A percentile compares a stretch with the other conserved stretches of the same genome.
phyloP scores from a whole-genome alignment of 2,329 filamentous ascomycete species.

The Aplosporella prunicola region DNA sequence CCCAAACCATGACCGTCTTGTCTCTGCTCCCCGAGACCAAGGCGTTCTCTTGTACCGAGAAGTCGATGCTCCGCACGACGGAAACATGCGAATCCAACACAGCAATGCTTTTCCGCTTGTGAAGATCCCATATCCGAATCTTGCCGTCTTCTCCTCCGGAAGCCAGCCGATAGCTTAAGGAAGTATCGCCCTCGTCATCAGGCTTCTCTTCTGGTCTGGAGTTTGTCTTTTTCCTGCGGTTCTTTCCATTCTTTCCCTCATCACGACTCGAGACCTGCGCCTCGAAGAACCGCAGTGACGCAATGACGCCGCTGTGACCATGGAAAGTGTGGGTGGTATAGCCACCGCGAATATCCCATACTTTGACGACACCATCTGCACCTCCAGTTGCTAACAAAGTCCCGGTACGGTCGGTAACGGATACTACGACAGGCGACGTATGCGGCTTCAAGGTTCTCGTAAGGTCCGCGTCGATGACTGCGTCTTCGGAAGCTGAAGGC shows the following conservation, averaged over 20 bases:
- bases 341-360: slow-evolving; percentile 88
- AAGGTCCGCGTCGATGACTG: slow-evolving; percentile 55
- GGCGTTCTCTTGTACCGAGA: slow-evolving; percentile 61
- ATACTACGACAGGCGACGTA: slow-evolving; percentile 75
- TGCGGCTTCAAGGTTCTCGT: slow-evolving; percentile 81
- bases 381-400: slow-evolving; percentile 87
- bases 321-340: slow-evolving; percentile 94
- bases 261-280: slow-evolving; percentile 38
- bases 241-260: slow-evolving; percentile 22
- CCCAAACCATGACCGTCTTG: slow-evolving; percentile 91
- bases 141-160: slow-evolving; percentile 93
- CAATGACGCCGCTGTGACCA: slow-evolving; percentile 83
- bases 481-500: slow-evolving; percentile 45
- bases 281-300: slow-evolving; percentile 86
- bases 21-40: slow-evolving; percentile 82
- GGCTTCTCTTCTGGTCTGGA: slow-evolving; percentile 37
- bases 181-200: slow-evolving; percentile 37
- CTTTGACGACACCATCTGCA: slow-evolving; percentile 86
- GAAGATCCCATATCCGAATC: slow-evolving; percentile 81
- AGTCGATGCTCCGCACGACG: slow-evolving; percentile 81
- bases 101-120: slow-evolving; percentile 68
- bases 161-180: slow-evolving; percentile 64
- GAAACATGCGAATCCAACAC: slow-evolving; percentile 88
- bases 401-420: slow-evolving; percentile 76
- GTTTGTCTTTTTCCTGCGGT: slow-evolving; percentile 39